phyloP scores from a whole-genome alignment of 1,139 yeast species.

The Candida sanyaensis region DNA sequence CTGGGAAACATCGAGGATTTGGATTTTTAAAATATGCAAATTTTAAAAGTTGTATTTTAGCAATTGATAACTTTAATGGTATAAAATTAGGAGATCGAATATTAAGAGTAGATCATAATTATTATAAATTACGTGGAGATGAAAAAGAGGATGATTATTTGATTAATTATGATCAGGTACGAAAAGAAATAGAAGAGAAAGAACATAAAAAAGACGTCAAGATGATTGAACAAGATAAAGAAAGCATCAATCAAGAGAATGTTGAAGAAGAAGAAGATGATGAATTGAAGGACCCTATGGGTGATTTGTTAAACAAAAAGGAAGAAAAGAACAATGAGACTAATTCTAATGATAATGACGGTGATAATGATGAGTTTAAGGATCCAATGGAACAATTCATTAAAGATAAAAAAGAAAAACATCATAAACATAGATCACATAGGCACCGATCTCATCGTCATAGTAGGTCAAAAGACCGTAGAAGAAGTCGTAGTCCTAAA shows the following conservation, averaged over 20 bases:
- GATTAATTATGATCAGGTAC: conserved; percentile 32
- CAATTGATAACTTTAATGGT: conserved; percentile 89
- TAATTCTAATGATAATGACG: conserved; percentile 10
- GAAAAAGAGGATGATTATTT: conserved; percentile 48
- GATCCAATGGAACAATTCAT: conserved; percentile 22
- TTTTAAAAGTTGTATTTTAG: conserved; percentile 76
- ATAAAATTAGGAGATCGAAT: conserved; percentile 56
- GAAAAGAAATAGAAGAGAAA: conserved; percentile 16
- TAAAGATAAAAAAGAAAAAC: conserved; percentile 14
- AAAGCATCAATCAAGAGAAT: conserved; percentile 4
- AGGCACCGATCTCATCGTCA: conserved; percentile 8
- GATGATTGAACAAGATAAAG: conserved; percentile 8
- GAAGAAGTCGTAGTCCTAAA: conserved; percentile 6
- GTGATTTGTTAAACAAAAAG: conserved; percentile 8
- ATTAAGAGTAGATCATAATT: conserved; percentile 76
- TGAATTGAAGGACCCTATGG: conserved; percentile 23
- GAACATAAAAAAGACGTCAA: conserved; percentile 1
- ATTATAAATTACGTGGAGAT: conserved; percentile 57
- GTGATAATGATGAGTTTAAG: conserved; percentile 16
- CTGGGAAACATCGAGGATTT: conserved; percentile 75
- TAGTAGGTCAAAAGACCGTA: conserved; percentile 4
- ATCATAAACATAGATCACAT: conserved; percentile 10
- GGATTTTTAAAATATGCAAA: conserved; percentile 84
- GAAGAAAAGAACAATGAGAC: neutral
- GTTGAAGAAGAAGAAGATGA: conserved; percentile 7